Conservation (phyloP, 2,329 filamentous ascomycete species). For the Penicillium sp. region DNA sequence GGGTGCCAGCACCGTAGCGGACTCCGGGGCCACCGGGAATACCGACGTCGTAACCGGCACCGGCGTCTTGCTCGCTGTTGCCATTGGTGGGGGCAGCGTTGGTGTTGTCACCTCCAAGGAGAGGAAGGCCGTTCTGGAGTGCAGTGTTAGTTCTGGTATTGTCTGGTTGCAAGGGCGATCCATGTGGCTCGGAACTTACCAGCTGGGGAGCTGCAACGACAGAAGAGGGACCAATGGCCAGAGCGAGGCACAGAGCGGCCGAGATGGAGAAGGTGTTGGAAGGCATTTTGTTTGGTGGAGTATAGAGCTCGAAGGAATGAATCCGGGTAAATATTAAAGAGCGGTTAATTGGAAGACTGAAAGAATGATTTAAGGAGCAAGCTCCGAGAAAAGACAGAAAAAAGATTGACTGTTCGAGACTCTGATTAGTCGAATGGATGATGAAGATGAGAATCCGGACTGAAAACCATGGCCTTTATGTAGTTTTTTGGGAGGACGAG, state of each 20-base stretch:
- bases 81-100: constrained; percentile 12
- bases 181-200: constrained; percentile 17
- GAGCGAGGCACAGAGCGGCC: constrained; percentile 31
- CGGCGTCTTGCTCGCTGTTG: constrained; percentile 19
- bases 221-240: constrained; percentile 27
- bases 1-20: constrained; percentile 18
- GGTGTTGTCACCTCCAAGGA: constrained; percentile 6
- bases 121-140: constrained; percentile 10
- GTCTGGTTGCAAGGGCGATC: neutral
- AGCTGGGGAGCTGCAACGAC: constrained; percentile 31
- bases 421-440: constrained; percentile 16
- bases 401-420: constrained; percentile 23
- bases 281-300: constrained; percentile 20
- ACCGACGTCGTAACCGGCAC: constrained; percentile 15
- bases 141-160: constrained; percentile 4
- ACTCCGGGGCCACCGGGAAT: constrained; percentile 30
- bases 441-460: constrained; percentile 6
- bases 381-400: constrained; percentile 9
- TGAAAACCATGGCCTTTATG: constrained; percentile 18
- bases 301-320: constrained; percentile 10
- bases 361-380: constrained; percentile 7
- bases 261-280: constrained; percentile 26
- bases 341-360: constrained; percentile 4
- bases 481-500: constrained; percentile 14
- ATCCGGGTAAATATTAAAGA: constrained; percentile 5